Evolutionary conservation across 805 yeast genomes (phyloP).

Genomic region (Monosporozyma yasuniensis): DNA sequence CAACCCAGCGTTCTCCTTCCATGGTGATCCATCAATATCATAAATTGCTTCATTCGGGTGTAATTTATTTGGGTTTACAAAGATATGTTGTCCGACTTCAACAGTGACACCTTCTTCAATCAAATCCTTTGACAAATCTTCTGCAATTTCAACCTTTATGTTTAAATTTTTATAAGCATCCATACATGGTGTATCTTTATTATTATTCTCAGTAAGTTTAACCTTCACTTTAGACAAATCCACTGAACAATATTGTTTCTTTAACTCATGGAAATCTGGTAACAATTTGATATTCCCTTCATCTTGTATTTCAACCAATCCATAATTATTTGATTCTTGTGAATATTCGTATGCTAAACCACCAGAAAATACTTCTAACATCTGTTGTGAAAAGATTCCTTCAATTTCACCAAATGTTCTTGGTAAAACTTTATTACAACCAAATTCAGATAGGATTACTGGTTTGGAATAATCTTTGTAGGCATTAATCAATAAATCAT

Average conservation of each 20-base stretch:
- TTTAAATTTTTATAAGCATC: slow-evolving; percentile 37
- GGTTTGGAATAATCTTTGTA: slow-evolving; percentile 65
- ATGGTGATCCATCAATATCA: background rate
- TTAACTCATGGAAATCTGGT: slow-evolving; percentile 43
- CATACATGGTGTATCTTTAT: slow-evolving; percentile 24
- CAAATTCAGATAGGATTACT: slow-evolving; percentile 82
- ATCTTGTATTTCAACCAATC: slow-evolving; percentile 49
- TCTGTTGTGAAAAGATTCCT: slow-evolving; percentile 57
- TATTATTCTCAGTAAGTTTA: background rate
- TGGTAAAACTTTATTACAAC: slow-evolving; percentile 78
- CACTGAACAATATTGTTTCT: slow-evolving; percentile 33
- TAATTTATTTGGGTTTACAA: slow-evolving; percentile 36
- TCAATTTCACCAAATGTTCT: slow-evolving; percentile 69
- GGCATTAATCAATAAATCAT: slow-evolving; percentile 57
- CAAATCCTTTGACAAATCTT: slow-evolving; percentile 37
- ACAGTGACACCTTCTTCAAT: slow-evolving; percentile 43
- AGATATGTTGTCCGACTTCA: slow-evolving; percentile 41
- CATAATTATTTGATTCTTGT: slow-evolving; percentile 73
- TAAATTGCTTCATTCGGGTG: slow-evolving; percentile 25
- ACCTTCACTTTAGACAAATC: background rate
- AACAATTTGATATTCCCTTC: slow-evolving; percentile 33
- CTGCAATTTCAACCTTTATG: slow-evolving; percentile 32
- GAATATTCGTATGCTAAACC: slow-evolving; percentile 77
- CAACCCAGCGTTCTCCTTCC: background rate
- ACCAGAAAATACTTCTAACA: slow-evolving; percentile 75